Evolutionary conservation across 2,329 filamentous ascomycete species (phyloP).

Genomic region (Cadophora gregata): DNA sequence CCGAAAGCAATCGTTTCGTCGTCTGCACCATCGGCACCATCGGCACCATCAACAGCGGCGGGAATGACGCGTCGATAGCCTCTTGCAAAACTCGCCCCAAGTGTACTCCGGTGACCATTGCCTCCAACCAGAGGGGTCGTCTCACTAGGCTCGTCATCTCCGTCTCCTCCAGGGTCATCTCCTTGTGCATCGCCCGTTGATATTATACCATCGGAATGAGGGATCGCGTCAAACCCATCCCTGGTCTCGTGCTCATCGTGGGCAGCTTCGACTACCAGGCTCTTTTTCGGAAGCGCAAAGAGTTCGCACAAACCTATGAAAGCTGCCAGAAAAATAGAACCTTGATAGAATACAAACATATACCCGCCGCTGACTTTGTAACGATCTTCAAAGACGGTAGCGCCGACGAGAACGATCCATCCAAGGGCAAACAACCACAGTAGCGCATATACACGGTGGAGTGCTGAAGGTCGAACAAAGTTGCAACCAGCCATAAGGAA

Average conservation of each 20-base stretch:
- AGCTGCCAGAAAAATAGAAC: conserved; percentile 74
- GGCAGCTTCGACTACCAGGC: conserved; percentile 67
- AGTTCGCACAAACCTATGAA: conserved; percentile 80
- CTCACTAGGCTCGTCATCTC: conserved; percentile 52
- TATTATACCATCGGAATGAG: conserved; percentile 48
- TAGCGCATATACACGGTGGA: conserved; percentile 80
- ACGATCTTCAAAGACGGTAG: conserved; percentile 78
- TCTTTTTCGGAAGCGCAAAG: conserved; percentile 75
- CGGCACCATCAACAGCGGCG: conserved; percentile 36
- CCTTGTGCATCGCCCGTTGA: conserved; percentile 44
- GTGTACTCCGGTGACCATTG: conserved; percentile 55
- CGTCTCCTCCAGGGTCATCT: conserved; percentile 17
- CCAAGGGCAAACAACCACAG: conserved; percentile 83
- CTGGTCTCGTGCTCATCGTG: conserved; percentile 55
- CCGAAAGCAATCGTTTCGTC: conserved; percentile 58
- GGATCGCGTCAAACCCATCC: conserved; percentile 46
- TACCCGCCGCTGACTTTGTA: conserved; percentile 78
- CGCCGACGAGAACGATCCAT: conserved; percentile 74
- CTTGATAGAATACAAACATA: conserved; percentile 79
- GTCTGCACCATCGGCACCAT: conserved; percentile 41
- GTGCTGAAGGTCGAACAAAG: conserved; percentile 80
- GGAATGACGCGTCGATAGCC: conserved; percentile 49
- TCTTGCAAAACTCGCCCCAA: conserved; percentile 62
- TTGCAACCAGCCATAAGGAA: conserved; percentile 80
- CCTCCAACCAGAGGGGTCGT: conserved; percentile 59